phyloP scores from a whole-genome alignment of 495 filamentous ascomycete genomes.

The Tetracladium marchalianum region DNA sequence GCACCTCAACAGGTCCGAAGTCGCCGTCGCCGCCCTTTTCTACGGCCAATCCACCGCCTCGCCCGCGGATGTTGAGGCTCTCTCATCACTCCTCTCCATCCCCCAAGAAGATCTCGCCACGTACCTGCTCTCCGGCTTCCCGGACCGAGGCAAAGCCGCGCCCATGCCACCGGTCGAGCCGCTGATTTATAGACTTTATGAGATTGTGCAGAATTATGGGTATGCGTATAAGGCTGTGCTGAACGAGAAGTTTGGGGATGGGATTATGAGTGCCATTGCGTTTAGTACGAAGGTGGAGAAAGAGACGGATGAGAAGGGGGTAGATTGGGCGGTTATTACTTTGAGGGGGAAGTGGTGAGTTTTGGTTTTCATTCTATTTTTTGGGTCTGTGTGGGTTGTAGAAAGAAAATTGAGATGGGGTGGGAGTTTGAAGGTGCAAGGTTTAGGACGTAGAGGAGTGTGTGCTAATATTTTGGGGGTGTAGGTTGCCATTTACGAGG shows the following conservation, averaged over 20 bases:
- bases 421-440: no score
- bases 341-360: slow-evolving; percentile 88
- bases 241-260: slow-evolving; percentile 99
- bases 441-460: neutral
- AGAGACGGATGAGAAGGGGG: slow-evolving; percentile 78
- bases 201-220: slow-evolving; percentile 97
- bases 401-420: no score
- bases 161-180: slow-evolving; percentile 95
- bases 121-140: slow-evolving; percentile 56
- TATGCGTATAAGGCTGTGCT: slow-evolving; percentile 93
- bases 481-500: slow-evolving; percentile 8
- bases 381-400: neutral
- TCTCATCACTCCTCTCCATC: slow-evolving; percentile 58
- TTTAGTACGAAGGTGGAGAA: slow-evolving; percentile 94
- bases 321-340: slow-evolving; percentile 82
- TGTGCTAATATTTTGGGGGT: neutral
- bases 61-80: slow-evolving; percentile 62
- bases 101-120: slow-evolving; percentile 42
- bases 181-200: slow-evolving; percentile 86
- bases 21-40: slow-evolving; percentile 86
- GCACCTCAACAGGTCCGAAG: slow-evolving; percentile 74
- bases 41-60: slow-evolving; percentile 85
- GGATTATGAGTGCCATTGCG: slow-evolving; percentile 95
- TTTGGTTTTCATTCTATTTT: neutral
- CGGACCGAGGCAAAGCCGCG: slow-evolving; percentile 71